Conservation (phyloP, 495 filamentous ascomycete genomes). For the Penicillium coprophilum region DNA sequence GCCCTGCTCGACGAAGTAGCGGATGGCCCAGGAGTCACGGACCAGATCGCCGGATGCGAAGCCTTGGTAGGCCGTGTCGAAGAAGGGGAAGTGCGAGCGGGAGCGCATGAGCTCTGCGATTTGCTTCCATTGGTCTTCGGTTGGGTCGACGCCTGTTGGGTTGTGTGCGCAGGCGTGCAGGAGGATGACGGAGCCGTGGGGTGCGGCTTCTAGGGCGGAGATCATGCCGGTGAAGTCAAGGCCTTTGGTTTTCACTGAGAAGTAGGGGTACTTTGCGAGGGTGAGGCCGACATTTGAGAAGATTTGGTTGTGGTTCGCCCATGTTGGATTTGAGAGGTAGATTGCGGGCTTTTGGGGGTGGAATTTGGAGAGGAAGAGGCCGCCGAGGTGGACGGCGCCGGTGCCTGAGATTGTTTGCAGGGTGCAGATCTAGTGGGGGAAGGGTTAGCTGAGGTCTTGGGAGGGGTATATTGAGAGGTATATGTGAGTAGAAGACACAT, state of each 20-base stretch:
- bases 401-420: conserved; percentile 62
- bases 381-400: conserved; percentile 58
- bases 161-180: conserved; percentile 98
- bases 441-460: not conserved
- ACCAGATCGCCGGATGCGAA: conserved; percentile 91
- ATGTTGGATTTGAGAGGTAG: conserved; percentile 92
- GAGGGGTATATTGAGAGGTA: not conserved
- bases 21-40: conserved; percentile 84
- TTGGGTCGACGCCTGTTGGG: conserved; percentile 95
- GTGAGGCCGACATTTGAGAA: conserved; percentile 86
- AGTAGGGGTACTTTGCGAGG: conserved; percentile 89
- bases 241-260: conserved; percentile 77
- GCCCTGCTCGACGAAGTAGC: conserved; percentile 89
- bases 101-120: conserved; percentile 71
- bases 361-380: conserved; percentile 56
- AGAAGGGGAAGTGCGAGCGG: conserved; percentile 94
- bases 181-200: conserved; percentile 78
- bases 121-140: conserved; percentile 89
- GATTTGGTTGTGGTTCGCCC: conserved; percentile 99
- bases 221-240: conserved; percentile 92
- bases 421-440: conserved; percentile 41
- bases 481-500: conserved; percentile 18
- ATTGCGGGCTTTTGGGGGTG: conserved; percentile 61
- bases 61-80: conserved; percentile 97
- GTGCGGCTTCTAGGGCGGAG: conserved; percentile 61